These are phyloP conservation scores for Colletotrichum caudatum DNA, from an alignment of 2,329 filamentous ascomycete genomes.

Conservation along the genomic window DNA sequence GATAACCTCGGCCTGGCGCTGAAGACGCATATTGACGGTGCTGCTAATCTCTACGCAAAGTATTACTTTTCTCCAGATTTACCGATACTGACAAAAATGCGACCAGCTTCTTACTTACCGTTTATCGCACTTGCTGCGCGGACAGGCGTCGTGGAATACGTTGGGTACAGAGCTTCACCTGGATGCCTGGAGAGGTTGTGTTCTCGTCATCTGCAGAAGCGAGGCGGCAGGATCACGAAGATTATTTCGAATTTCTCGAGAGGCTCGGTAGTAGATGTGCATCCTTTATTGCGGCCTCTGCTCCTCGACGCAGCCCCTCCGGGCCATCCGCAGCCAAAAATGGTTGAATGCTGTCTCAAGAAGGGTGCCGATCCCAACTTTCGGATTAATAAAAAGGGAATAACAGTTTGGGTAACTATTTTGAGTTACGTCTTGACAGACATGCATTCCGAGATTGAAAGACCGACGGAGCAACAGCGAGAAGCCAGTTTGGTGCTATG, in stretches of 20 bases:
- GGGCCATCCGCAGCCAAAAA: background rate
- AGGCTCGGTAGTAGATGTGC: background rate
- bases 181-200: background rate
- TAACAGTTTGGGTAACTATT: background rate
- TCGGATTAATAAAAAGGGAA: background rate
- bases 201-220: background rate
- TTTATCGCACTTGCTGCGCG: background rate
- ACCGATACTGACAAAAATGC: too few species aligned
- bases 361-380: background rate
- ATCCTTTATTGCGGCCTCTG: background rate
- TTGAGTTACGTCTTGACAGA: background rate
- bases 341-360: background rate
- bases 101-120: too few species aligned
- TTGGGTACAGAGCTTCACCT: background rate
- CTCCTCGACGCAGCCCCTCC: background rate
- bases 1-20: background rate
- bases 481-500: too few species aligned
- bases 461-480: too few species aligned
- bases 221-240: background rate
- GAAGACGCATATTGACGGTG: too few species aligned
- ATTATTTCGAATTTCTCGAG: background rate
- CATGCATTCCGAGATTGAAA: background rate
- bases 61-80: background rate
- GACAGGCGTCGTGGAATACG: background rate
- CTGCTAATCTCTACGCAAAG: background rate